Conservation (phyloP, 306 rosid species). For the Luffa aegyptiaca region DNA sequence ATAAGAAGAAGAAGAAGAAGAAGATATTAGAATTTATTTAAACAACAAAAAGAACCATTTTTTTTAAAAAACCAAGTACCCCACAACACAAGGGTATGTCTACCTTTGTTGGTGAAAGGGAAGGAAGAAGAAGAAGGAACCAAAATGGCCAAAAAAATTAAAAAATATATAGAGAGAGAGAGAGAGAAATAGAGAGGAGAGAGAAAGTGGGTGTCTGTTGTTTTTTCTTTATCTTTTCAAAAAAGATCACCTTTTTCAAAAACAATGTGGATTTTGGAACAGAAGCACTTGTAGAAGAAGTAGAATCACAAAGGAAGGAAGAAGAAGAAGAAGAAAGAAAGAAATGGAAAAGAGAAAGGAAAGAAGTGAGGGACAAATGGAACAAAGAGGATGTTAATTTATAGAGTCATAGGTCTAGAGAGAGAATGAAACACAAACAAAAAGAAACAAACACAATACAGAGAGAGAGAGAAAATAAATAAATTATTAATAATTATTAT, state of each 20-base stretch:
- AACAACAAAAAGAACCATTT: background rate
- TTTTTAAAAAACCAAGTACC: slow-evolving; percentile 1
- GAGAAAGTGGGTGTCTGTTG: slow-evolving; percentile 29
- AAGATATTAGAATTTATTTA: background rate
- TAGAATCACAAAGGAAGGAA: background rate
- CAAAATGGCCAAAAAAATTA: background rate
- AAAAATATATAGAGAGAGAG: background rate
- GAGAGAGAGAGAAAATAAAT: too few species aligned
- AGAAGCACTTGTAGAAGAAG: background rate
- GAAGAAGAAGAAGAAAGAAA: background rate
- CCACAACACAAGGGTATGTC: slow-evolving; percentile 22
- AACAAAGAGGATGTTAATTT: slow-evolving; percentile 51
- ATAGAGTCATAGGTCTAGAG: slow-evolving; percentile 41
- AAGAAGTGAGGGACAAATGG: slow-evolving; percentile 50
- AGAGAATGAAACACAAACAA: background rate
- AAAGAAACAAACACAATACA: background rate
- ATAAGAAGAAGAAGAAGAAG: background rate
- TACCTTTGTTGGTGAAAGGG: slow-evolving; percentile 35
- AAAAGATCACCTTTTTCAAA: slow-evolving; percentile 67
- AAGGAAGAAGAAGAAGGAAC: slow-evolving; percentile 9
- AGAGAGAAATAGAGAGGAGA: slow-evolving; percentile 17
- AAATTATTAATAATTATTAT: too few species aligned
- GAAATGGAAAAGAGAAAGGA: slow-evolving; percentile 7
- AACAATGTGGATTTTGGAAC: slow-evolving; percentile 15
- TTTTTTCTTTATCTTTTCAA: slow-evolving; percentile 25